These are phyloP conservation scores for Colletotrichum noveboracense DNA, from an alignment of 2,329 filamentous ascomycete genomes.

Conservation along the genomic window DNA sequence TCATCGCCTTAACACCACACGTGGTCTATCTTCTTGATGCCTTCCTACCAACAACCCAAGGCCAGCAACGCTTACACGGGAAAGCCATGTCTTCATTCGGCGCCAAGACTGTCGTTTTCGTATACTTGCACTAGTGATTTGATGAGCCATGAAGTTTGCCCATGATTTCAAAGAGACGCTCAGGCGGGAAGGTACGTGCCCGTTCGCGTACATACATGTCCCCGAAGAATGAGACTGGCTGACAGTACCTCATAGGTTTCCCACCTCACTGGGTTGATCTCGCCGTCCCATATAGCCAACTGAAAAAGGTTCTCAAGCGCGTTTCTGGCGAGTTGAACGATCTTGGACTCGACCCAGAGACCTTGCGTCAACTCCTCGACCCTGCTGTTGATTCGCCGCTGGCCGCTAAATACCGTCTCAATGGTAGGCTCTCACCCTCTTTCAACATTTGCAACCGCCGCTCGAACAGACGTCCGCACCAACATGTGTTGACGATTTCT, in stretches of 20 bases:
- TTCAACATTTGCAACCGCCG: not conserved
- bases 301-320: constrained; percentile 89
- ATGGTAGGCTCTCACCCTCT: constrained; percentile 41
- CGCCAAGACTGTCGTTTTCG: not conserved
- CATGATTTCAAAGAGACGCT: constrained; percentile 77
- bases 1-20: not conserved
- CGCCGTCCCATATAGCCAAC: constrained; percentile 81
- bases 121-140: not conserved
- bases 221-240: not conserved
- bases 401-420: constrained; percentile 60
- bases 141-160: constrained; percentile 78
- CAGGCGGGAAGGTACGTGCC: constrained; percentile 57
- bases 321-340: constrained; percentile 73
- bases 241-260: constrained; percentile 56
- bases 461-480: not conserved
- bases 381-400: constrained; percentile 51
- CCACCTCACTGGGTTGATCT: constrained; percentile 74
- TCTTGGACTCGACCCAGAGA: constrained; percentile 75
- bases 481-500: not conserved
- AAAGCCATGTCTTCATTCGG: not conserved
- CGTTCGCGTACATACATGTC: not conserved
- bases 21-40: too few species aligned
- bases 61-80: not conserved
- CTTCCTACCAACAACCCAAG: not conserved
- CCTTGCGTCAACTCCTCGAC: constrained; percentile 68